These are phyloP conservation scores for Aureobasidium namibiae DNA, from an alignment of 2,329 filamentous ascomycete species.

Conservation along the genomic window DNA sequence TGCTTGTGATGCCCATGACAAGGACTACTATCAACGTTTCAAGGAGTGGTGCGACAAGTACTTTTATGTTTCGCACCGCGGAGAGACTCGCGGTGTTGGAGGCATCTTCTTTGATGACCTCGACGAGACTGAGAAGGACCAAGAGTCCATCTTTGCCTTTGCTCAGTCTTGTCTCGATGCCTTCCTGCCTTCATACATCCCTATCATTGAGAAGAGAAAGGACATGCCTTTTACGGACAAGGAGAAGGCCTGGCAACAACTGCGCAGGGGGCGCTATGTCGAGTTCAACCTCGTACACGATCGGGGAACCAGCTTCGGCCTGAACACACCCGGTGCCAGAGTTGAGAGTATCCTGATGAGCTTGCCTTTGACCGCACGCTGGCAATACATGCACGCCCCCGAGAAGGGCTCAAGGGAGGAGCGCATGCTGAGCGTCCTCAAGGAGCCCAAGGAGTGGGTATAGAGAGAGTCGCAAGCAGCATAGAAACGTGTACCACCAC, in stretches of 20 bases:
- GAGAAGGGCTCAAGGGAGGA: conserved; percentile 69
- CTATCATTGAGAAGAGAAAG: conserved; percentile 80
- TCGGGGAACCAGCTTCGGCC: conserved; percentile 84
- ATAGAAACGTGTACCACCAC: not conserved
- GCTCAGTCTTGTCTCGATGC: conserved; percentile 75
- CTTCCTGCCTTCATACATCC: conserved; percentile 84
- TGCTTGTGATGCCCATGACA: conserved; percentile 87
- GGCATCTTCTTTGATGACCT: conserved; percentile 99
- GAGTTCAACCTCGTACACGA: conserved; percentile 99
- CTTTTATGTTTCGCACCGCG: conserved; percentile 87
- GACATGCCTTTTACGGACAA: conserved; percentile 80
- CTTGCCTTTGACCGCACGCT: conserved; percentile 81
- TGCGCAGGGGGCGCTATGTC: conserved; percentile 88
- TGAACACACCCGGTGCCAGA: conserved; percentile 83
- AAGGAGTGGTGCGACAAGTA: conserved; percentile 99
- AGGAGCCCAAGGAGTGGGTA: conserved; percentile 55
- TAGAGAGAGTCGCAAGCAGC: conserved; percentile 22
- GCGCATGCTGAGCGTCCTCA: conserved; percentile 64
- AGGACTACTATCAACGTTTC: conserved; percentile 84
- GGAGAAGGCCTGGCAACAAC: conserved; percentile 95
- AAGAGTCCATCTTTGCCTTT: conserved; percentile 85
- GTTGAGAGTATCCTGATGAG: conserved; percentile 98
- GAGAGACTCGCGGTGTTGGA: conserved; percentile 77
- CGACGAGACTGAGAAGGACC: conserved; percentile 75
- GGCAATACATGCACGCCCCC: conserved; percentile 92